Base-by-base conservation (phyloP, 257 asterid genomes). In the Scutellaria galericulata region DNA sequence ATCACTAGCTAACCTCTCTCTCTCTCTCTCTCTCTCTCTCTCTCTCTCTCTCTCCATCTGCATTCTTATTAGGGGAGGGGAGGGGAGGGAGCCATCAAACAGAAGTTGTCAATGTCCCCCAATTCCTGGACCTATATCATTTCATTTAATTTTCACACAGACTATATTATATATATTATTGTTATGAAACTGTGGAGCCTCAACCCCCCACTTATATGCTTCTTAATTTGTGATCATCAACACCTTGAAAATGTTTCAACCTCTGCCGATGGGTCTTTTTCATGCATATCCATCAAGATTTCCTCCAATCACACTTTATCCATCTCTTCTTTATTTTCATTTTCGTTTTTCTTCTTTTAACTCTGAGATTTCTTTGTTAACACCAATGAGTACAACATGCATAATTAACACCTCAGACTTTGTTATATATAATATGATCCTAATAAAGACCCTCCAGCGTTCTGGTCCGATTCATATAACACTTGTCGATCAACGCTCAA, bases 11-110 rank as follows among this genome's bases (percentile, higher is more conserved):
- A 11, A 6, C 53, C 6, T 7, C 9, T 13, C 55, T 50, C 55
- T 50, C 55, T 31, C 55, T 50, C 55, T n/a, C 55, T 7, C 56
- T 31, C 57, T 5, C n/a, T 7, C 9, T 13, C 55, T 50, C 55
- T 50, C 55, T 31, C 55, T 50, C 55, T n/a, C 55, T 7, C 56
- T 31, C 57, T 5, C n/a, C 27, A 51, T 40, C 66, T 50, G 66
- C 66, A 41, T 39, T 56, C 40, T 65, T 24, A 24, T 24, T 45
- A 15, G 63, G 79, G 86, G 86, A 81, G 79, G 86, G 86, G 78
- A 15, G 63, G 79, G 81, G 86, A 81, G 79, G 86, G 86, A 78
- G 78, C 86, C 76, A 75, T 78, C 22, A 71, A 75, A 76, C 76
- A 55, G 24, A 67, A 67, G 7, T 72, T 78, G 83, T 78, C 80